phyloP scores from a whole-genome alignment of 2,329 filamentous ascomycete genomes.

The Berkeleyomyces rouxiae region DNA sequence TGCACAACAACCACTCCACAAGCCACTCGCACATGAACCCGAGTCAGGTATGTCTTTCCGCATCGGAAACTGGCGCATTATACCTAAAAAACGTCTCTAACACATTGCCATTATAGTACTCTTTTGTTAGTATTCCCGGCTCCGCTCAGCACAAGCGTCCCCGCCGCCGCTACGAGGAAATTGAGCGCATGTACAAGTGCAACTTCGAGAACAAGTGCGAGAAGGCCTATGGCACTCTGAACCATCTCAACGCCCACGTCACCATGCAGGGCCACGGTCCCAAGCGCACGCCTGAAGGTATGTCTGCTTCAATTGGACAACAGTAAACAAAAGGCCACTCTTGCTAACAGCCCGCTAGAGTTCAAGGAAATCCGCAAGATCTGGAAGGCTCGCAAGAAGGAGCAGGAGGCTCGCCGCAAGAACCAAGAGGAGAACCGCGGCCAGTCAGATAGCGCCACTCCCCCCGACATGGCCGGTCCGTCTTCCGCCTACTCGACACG shows the following conservation, averaged over 20 bases:
- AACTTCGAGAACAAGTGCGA: slow-evolving; percentile 88
- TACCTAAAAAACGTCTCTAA: neutral
- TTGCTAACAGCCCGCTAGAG: slow-evolving; percentile 36
- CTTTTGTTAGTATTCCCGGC: slow-evolving; percentile 91
- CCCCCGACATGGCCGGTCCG: neutral
- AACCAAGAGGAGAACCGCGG: neutral
- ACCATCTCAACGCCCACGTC: slow-evolving; percentile 94
- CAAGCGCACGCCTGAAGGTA: slow-evolving; percentile 96
- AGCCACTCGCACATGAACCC: neutral
- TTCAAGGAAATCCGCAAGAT: slow-evolving; percentile 99
- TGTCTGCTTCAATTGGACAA: slow-evolving; percentile 19
- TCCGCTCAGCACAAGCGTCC: slow-evolving; percentile 95
- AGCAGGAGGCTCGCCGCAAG: slow-evolving; percentile 81
- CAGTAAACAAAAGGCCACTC: neutral
- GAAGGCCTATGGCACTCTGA: slow-evolving; percentile 94
- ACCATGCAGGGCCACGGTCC: slow-evolving; percentile 95
- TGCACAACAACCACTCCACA: neutral
- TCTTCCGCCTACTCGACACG: neutral
- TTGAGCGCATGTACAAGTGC: slow-evolving; percentile 99
- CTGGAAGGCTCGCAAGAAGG: slow-evolving; percentile 99
- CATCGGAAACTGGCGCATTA: no score
- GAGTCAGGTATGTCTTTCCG: neutral
- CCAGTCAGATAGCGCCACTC: neutral
- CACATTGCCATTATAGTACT: slow-evolving; percentile 38
- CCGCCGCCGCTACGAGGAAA: slow-evolving; percentile 86